These are phyloP conservation scores for Allium sativum DNA, from an alignment of 106 monocot species.

Conservation along the genomic window DNA sequence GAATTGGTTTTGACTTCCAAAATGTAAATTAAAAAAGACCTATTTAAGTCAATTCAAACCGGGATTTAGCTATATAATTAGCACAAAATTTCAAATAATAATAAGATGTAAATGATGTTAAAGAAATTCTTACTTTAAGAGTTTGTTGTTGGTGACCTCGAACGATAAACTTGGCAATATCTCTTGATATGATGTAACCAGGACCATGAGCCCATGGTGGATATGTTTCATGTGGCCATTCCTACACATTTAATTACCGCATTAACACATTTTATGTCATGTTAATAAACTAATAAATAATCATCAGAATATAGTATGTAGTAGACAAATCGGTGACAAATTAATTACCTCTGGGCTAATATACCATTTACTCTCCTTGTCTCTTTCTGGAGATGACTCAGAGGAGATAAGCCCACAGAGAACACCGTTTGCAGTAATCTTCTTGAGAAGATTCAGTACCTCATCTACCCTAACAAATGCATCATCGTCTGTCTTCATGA, in stretches of 20 bases:
- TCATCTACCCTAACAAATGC: conserved; percentile 93
- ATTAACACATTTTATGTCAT: no score
- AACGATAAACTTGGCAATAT: conserved; percentile 86
- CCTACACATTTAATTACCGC: conserved; percentile 21
- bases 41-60: no score
- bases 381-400: conserved; percentile 74
- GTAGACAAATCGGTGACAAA: no score
- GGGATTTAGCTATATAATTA: no score
- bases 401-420: conserved; percentile 80
- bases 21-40: no score
- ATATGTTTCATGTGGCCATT: conserved; percentile 71
- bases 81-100: no score
- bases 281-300: neutral
- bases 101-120: no score
- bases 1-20: no score
- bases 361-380: conserved; percentile 87
- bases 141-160: conserved; percentile 55
- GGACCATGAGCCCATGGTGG: conserved; percentile 99
- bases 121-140: conserved; percentile 44
- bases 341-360: conserved; percentile 49
- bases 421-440: conserved; percentile 27
- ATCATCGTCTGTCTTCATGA: conserved; percentile 98
- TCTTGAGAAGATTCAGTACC: conserved; percentile 47
- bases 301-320: neutral
- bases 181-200: conserved; percentile 79